These are phyloP conservation scores for Cryptococcus maquisensis DNA, from an alignment of 1,284 basidiomycete species.

Conservation along the genomic window DNA sequence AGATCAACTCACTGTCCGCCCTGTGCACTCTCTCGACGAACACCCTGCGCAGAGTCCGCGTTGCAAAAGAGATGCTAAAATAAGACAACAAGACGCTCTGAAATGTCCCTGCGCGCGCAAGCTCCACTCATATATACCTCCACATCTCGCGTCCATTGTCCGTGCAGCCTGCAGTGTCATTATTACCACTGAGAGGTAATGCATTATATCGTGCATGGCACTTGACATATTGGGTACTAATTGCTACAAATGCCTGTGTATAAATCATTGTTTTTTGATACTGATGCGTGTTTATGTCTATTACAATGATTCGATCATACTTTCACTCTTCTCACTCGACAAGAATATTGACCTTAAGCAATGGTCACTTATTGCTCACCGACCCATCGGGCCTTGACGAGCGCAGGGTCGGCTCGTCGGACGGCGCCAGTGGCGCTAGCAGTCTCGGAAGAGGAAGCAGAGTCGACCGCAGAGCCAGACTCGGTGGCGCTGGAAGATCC, in stretches of 20 bases:
- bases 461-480: not conserved
- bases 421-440: constrained; percentile 6
- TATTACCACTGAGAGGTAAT: no score
- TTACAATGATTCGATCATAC: not conserved
- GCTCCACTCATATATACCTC: no score
- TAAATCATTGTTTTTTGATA: not conserved
- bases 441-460: not conserved
- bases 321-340: not conserved
- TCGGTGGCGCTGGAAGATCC: not conserved
- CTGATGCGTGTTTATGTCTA: not conserved
- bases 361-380: constrained; percentile 16
- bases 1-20: no score
- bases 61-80: no score
- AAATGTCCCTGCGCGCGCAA: no score
- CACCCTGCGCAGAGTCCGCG: no score
- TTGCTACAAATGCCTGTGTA: not conserved
- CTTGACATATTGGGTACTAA: not conserved
- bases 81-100: no score
- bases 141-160: no score
- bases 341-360: not conserved
- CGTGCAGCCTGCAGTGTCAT: no score
- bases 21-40: no score
- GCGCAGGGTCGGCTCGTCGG: constrained; percentile 2
- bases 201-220: not conserved
- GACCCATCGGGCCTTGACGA: constrained; percentile 27